Evolutionary conservation across 768 basidiomycete species (phyloP).

Genomic region (Serendipita sp.): DNA sequence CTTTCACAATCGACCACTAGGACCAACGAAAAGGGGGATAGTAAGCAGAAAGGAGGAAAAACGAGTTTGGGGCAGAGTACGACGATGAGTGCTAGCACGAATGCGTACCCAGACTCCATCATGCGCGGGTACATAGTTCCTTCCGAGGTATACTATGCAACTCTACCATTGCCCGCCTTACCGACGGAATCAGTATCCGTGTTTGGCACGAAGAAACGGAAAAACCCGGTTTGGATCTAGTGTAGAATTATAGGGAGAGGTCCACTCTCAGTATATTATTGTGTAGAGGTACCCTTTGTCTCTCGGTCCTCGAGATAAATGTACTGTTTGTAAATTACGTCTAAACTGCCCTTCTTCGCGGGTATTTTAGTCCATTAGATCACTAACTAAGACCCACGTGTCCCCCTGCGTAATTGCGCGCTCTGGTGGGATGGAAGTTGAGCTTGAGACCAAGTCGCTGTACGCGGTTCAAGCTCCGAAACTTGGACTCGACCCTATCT

Average conservation of each 20-base stretch:
- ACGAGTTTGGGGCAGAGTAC: neutral
- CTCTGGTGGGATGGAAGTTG: no score
- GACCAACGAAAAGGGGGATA: neutral
- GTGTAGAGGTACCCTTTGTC: no score
- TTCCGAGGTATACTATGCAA: constrained; percentile 1
- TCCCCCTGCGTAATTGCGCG: no score
- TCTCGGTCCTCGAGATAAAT: no score
- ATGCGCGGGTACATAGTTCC: neutral
- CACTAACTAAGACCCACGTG: no score
- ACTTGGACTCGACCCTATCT: no score
- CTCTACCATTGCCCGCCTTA: neutral
- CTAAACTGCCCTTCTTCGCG: no score
- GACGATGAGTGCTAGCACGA: neutral
- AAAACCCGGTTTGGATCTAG: neutral
- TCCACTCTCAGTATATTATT: no score
- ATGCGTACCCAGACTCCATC: neutral
- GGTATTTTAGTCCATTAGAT: no score
- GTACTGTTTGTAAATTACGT: no score
- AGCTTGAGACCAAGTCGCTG: no score
- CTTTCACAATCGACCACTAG: neutral
- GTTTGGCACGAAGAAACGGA: neutral
- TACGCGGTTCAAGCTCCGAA: neutral
- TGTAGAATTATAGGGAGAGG: no score
- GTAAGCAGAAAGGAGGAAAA: neutral
- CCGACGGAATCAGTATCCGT: neutral